These are phyloP conservation scores for Candolleomyces eurysporus DNA, from an alignment of 768 basidiomycete species.

Conservation along the genomic window DNA sequence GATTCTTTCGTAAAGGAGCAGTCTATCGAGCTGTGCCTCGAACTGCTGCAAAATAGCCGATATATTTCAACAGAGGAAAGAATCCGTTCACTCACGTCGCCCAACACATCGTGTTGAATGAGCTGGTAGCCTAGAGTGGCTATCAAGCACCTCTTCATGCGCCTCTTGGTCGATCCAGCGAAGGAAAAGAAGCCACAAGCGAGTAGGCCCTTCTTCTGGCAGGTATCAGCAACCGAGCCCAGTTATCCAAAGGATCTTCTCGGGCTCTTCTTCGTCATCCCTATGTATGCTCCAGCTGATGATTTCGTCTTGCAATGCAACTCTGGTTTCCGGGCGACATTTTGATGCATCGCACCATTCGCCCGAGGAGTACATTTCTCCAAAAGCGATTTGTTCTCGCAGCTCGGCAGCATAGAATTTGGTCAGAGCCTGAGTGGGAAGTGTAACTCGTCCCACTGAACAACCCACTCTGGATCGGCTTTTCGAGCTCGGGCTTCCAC, in stretches of 20 bases:
- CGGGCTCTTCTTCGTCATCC: background rate
- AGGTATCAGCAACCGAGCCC: constrained; percentile 6
- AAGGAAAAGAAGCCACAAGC: constrained; percentile 12
- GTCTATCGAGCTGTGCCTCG: background rate
- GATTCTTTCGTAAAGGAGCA: background rate
- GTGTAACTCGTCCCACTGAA: too few relatives aligned
- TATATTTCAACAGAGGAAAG: background rate
- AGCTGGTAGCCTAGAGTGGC: constrained; percentile 3
- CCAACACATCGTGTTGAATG: background rate
- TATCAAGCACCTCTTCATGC: background rate
- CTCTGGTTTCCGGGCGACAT: constrained; percentile 5
- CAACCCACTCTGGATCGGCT: too few relatives aligned
- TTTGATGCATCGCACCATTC: constrained; percentile 5
- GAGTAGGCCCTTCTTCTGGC: constrained; percentile 1
- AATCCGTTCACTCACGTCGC: background rate
- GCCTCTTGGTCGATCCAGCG: background rate
- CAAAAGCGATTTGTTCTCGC: background rate
- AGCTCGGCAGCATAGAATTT: background rate
- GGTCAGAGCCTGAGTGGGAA: background rate
- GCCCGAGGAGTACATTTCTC: constrained; percentile 7
- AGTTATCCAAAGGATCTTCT: constrained; percentile 3
- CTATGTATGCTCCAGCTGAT: background rate
- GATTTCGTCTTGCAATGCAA: constrained; percentile 7
- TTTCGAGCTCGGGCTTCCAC: too few relatives aligned
- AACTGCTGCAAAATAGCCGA: background rate